phyloP scores from a whole-genome alignment of 441 rosid genomes.

The Populus hybrid region DNA sequence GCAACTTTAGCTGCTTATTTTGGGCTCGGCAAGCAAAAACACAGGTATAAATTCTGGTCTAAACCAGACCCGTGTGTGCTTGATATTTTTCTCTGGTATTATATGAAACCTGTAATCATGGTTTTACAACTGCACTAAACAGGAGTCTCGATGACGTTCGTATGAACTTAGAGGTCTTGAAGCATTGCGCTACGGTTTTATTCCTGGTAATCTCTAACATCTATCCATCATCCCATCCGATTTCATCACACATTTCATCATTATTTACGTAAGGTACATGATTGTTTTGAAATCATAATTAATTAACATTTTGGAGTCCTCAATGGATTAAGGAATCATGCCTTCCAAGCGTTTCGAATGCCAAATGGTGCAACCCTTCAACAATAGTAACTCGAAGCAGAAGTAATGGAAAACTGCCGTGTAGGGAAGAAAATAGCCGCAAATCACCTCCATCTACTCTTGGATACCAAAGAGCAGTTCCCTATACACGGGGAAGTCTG shows the following conservation, averaged over 20 bases:
- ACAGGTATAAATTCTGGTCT: constrained; percentile 42
- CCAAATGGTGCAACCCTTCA: constrained; percentile 41
- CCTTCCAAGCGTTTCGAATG: constrained; percentile 56
- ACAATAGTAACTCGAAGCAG: constrained; percentile 69
- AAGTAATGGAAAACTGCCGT: constrained; percentile 38
- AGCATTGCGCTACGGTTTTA: constrained; percentile 89
- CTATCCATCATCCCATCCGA: not conserved
- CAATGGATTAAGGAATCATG: constrained; percentile 58
- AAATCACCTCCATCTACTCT: constrained; percentile 44
- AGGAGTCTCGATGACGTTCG: constrained; percentile 91
- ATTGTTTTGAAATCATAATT: not conserved
- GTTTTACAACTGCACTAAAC: not conserved
- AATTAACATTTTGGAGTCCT: not conserved
- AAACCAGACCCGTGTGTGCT: not conserved
- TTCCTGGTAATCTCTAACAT: constrained; percentile 51
- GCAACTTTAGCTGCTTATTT: constrained; percentile 84
- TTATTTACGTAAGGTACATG: not conserved
- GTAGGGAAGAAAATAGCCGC: constrained; percentile 33
- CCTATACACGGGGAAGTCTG: constrained; percentile 58
- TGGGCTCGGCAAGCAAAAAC: constrained; percentile 89
- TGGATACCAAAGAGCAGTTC: constrained; percentile 55
- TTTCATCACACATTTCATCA: not conserved
- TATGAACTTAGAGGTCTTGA: constrained; percentile 87
- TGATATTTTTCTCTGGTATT: not conserved
- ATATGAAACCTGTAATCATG: not conserved